Evolutionary conservation across 73 alveolate species (phyloP).

Genomic region (Blepharisma stoltei): DNA sequence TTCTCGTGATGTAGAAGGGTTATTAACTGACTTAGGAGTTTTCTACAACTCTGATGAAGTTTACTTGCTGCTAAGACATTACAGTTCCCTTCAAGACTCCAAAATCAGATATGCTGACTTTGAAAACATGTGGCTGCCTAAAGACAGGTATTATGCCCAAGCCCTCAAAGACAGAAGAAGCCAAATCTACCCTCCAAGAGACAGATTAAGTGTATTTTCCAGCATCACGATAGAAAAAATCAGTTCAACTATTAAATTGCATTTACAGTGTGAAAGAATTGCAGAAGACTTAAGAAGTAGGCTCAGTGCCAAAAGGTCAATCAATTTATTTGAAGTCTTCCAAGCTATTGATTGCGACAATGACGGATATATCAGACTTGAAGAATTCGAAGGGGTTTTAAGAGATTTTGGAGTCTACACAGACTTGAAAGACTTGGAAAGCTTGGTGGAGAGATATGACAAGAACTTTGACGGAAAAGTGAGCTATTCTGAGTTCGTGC

Average conservation of each 20-base stretch:
- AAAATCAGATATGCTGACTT: conserved; percentile 18
- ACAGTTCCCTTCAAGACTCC: conserved; percentile 4
- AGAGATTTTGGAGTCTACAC: background rate
- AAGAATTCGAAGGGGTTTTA: conserved; percentile 20
- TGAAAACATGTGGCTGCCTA: conserved; percentile 20
- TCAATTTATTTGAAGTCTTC: conserved; percentile 27
- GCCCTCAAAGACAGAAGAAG: background rate
- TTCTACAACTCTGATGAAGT: conserved; percentile 4
- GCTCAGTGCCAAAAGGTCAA: background rate
- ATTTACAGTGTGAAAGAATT: background rate
- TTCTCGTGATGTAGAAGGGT: conserved; percentile 19
- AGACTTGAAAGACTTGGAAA: background rate
- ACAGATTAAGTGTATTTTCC: background rate
- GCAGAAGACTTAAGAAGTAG: conserved; percentile 23
- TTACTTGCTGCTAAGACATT: conserved; percentile 28
- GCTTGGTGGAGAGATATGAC: conserved; percentile 12
- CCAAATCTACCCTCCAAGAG: background rate
- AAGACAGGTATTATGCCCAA: background rate
- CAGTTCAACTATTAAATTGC: background rate
- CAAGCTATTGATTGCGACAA: background rate
- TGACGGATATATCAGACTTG: conserved; percentile 13
- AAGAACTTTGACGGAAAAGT: conserved; percentile 29
- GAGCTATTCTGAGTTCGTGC: conserved; percentile 28
- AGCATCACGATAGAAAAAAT: background rate
- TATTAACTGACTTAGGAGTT: background rate